Evolutionary conservation across 352 stramenopile genomes (phyloP).

Genomic region (Globisporangium solare): DNA sequence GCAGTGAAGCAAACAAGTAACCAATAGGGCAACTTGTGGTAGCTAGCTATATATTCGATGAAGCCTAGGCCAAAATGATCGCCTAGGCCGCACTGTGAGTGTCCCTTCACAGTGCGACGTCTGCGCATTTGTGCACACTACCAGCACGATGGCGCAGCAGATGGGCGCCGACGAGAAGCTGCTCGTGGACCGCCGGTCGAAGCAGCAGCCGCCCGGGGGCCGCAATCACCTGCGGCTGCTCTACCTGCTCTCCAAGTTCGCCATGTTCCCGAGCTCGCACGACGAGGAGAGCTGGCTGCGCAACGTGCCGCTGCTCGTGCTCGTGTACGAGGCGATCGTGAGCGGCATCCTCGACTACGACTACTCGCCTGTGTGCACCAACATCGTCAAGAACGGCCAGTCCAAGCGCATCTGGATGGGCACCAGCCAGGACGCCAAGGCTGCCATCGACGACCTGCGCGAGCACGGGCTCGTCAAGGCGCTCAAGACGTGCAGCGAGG

Average conservation of each 20-base stretch:
- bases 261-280: slow-evolving; percentile 78
- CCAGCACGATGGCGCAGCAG: not conserved
- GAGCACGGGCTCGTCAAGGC: slow-evolving; percentile 95
- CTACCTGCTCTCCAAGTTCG: slow-evolving; percentile 96
- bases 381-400: slow-evolving; percentile 91
- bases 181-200: slow-evolving; percentile 16
- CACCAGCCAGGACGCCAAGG: slow-evolving; percentile 94
- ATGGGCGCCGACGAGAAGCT: slow-evolving; percentile 17
- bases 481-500: slow-evolving; percentile 91
- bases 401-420: slow-evolving; percentile 91
- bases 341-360: slow-evolving; percentile 94
- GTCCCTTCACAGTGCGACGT: too few relatives aligned
- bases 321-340: slow-evolving; percentile 97
- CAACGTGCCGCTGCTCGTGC: slow-evolving; percentile 93
- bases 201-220: slow-evolving; percentile 24
- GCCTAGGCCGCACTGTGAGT: too few relatives aligned
- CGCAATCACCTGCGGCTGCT: slow-evolving; percentile 95
- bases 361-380: slow-evolving; percentile 93
- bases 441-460: slow-evolving; percentile 93
- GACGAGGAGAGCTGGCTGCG: slow-evolving; percentile 95
- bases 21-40: too few relatives aligned
- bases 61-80: too few relatives aligned
- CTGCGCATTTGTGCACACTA: too few relatives aligned
- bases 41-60: too few relatives aligned
- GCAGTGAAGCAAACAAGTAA: too few relatives aligned